Percentiles rank a stretch among this genome's conserved stretches.
These are phyloP conservation scores for Trapa bicornis DNA, from an alignment of 345 rosid species.

Conservation along the genomic window DNA sequence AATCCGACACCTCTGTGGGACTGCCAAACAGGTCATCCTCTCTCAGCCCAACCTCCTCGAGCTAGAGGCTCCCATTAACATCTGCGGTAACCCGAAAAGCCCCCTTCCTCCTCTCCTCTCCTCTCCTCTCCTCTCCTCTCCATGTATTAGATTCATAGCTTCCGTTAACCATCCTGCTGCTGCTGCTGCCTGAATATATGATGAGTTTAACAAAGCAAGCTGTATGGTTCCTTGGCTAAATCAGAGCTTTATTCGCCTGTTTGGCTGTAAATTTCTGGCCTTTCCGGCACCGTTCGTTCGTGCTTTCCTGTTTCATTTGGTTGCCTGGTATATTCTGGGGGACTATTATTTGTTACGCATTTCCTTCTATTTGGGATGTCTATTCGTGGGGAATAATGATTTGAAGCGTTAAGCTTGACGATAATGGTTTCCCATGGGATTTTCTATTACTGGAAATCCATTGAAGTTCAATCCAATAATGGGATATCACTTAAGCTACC, in stretches of 20 bases:
- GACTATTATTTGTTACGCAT: not conserved
- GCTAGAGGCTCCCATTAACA: conserved; percentile 35
- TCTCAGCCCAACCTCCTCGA: conserved; percentile 35
- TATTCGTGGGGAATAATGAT: not conserved
- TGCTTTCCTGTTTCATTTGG: not conserved
- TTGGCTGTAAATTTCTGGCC: too few relatives aligned
- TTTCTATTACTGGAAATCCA: not conserved
- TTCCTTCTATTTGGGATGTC: too few relatives aligned
- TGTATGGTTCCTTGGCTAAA: not conserved
- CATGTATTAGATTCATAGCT: not conserved
- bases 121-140: not conserved
- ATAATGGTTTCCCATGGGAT: not conserved
- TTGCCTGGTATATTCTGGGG: not conserved
- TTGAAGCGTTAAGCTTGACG: not conserved
- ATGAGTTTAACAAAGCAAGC: not conserved
- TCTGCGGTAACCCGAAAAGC: conserved; percentile 23
- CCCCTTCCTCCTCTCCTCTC: too few relatives aligned
- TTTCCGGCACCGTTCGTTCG: too few relatives aligned
- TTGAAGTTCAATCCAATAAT: not conserved
- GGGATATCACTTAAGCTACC: not conserved
- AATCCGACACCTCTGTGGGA: conserved; percentile 25
- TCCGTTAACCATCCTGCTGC: not conserved
- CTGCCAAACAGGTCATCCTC: conserved; percentile 33
- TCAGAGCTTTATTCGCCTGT: too few relatives aligned
- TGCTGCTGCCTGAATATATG: not conserved